Conservation (phyloP, 208 protist species). For the Phytomonas francai region DNA sequence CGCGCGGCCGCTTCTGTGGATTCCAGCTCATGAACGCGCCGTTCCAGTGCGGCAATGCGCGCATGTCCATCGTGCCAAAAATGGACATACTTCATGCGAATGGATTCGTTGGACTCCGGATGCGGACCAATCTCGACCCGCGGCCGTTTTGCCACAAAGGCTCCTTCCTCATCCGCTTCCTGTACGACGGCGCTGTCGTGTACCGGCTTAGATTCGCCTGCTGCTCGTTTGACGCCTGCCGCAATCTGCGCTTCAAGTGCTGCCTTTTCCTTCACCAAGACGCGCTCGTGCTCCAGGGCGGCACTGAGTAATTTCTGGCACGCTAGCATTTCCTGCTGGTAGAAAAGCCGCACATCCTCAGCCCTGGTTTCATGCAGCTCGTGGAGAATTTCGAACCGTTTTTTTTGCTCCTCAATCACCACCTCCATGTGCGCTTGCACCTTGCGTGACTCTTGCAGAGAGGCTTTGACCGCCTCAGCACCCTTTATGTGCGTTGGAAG, state of each 20-base stretch:
- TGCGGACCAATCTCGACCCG: conserved; percentile 30
- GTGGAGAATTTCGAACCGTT: not conserved
- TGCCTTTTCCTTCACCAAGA: conserved; percentile 10
- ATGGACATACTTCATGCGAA: conserved; percentile 43
- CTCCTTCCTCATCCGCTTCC: conserved; percentile 5
- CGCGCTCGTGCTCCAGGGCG: conserved; percentile 15
- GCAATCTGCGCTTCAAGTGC: conserved; percentile 16
- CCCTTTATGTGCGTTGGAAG: conserved; percentile 8
- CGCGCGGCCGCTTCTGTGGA: conserved; percentile 26
- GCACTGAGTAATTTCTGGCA: not conserved
- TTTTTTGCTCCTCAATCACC: conserved; percentile 8
- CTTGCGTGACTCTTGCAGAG: conserved; percentile 14
- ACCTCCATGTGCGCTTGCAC: conserved; percentile 11
- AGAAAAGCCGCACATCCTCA: not conserved
- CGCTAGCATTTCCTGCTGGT: not conserved
- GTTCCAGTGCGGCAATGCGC: conserved; percentile 32
- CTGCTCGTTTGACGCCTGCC: conserved; percentile 24
- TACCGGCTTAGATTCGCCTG: conserved; percentile 16
- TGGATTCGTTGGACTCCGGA: conserved; percentile 36
- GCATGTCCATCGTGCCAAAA: conserved; percentile 71
- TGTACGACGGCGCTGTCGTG: conserved; percentile 7
- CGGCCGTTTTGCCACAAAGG: conserved; percentile 32
- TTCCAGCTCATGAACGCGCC: conserved; percentile 29
- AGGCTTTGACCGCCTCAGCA: conserved; percentile 16
- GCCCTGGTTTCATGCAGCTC: not conserved